These are phyloP conservation scores for Zygoascus flipseniorum DNA, from an alignment of 805 yeast species.

Conservation along the genomic window DNA sequence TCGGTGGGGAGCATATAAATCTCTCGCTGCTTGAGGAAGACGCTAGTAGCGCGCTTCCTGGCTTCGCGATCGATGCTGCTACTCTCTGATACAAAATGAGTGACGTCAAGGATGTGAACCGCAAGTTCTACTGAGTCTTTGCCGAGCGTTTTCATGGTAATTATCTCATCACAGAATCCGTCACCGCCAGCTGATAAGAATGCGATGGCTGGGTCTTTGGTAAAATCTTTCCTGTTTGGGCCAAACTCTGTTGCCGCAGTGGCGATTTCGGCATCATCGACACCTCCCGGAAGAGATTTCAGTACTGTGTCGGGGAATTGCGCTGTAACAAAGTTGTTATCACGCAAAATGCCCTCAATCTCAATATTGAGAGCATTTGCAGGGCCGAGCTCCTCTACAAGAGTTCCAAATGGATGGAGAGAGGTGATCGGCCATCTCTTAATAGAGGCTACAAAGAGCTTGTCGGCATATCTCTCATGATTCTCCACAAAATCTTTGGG, in stretches of 20 bases:
- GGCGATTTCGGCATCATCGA: conserved; percentile 4
- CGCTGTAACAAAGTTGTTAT: conserved; percentile 35
- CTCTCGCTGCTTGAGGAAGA: conserved; percentile 70
- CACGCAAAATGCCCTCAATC: conserved; percentile 82
- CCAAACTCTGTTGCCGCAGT: conserved; percentile 15
- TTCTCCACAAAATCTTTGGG: conserved; percentile 92
- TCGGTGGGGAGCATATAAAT: conserved; percentile 61
- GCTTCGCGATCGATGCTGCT: conserved; percentile 80
- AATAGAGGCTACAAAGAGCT: conserved; percentile 85
- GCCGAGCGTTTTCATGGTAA: conserved; percentile 61
- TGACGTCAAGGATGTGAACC: conserved; percentile 75
- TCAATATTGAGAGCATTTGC: conserved; percentile 72
- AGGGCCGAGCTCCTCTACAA: conserved; percentile 77
- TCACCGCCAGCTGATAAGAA: conserved; percentile 40
- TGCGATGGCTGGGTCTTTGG: conserved; percentile 52
- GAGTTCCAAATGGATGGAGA: conserved; percentile 93
- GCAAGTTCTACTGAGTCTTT: conserved; percentile 68
- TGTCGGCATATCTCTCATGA: conserved; percentile 72
- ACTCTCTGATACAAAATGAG: conserved; percentile 63
- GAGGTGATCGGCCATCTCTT: conserved; percentile 99
- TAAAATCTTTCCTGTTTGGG: conserved; percentile 43
- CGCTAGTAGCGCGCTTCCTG: conserved; percentile 83
- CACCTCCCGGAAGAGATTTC: conserved; percentile 12
- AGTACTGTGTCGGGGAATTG: conserved; percentile 34
- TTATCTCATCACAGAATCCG: conserved; percentile 65